Evolutionary conservation across 2,329 filamentous ascomycete genomes (phyloP), one percentile per base, ranked within the genome.

Genomic region (Alternaria sp.): DNA sequence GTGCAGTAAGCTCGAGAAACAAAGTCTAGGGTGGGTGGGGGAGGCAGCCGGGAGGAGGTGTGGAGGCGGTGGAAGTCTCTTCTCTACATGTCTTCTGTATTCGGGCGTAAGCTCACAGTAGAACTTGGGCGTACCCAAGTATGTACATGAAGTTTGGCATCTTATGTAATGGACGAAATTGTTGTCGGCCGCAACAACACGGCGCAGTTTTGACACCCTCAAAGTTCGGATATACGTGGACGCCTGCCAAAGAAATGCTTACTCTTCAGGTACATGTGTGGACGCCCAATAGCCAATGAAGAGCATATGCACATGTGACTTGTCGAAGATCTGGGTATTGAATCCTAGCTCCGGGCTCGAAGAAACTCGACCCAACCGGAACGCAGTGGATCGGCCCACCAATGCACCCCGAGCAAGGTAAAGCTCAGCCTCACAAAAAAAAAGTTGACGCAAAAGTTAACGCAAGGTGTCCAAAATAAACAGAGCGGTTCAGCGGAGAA

Each of bases 281-380:
- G 57, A 60, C 33, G 18, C 11, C 23, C 15, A 30, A 14, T 21
- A 46, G 14, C 71, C 73, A 75, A 74, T 74, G 58, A 71, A 37
- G 49, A 47, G 33, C 28, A 23, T 43, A 15, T 10, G 21, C 47
- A 49, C 30, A 66, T 61, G 67, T 70, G 70, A 66, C 68, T 71
- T 64, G 70, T 71, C 60, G 73, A 71, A 66, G 69, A 68, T 69
- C 51, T 63, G 55, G 55, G 37, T 41, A 41, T 18, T 41, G 37
- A 41, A 41, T 41, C 37, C 37, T 41, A 11, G 37, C n/a, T 18
- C 37, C n/a, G n/a, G 58, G 58, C 55, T 61, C 25, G 20, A 43
- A 44, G 62, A 66, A 63, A 43, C 67, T 59, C 43, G 49, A 58
- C 47, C 69, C 70, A 75, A 75, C 70, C 67, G 69, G 54, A 56